phyloP scores from a whole-genome alignment of 2,329 filamentous ascomycete species.

The Botrytis medusae region DNA sequence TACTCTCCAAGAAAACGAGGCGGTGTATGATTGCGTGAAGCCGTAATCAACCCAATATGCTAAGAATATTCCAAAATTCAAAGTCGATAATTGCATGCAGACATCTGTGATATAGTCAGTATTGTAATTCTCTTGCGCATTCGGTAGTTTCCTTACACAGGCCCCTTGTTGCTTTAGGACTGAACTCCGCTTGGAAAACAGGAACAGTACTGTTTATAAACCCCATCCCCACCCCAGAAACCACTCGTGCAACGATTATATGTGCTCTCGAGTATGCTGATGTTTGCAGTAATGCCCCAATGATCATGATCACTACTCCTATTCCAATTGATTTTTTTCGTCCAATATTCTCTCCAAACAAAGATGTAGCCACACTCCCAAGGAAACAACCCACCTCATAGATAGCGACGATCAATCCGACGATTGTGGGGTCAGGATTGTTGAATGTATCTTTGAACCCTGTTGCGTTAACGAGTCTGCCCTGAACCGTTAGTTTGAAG shows the following conservation, averaged over 20 bases:
- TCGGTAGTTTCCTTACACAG: constrained; percentile 27
- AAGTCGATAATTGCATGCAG: constrained; percentile 49
- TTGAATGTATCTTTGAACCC: constrained; percentile 46
- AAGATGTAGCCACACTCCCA: constrained; percentile 48
- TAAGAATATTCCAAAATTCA: constrained; percentile 57
- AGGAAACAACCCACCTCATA: constrained; percentile 53
- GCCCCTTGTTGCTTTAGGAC: constrained; percentile 43
- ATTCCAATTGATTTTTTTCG: constrained; percentile 55
- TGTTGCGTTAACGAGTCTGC: constrained; percentile 40
- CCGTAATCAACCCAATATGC: constrained; percentile 62
- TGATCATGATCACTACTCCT: constrained; percentile 56
- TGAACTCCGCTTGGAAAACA: constrained; percentile 54
- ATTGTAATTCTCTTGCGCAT: background rate
- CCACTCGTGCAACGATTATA: constrained; percentile 51
- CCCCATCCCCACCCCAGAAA: constrained; percentile 52
- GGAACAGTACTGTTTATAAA: constrained; percentile 48
- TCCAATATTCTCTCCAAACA: constrained; percentile 54
- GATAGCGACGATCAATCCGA: constrained; percentile 50
- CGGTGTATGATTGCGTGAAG: constrained; percentile 51
- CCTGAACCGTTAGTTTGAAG: background rate
- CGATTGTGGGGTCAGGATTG: constrained; percentile 44
- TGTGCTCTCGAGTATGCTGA: constrained; percentile 48
- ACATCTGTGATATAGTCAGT: constrained; percentile 39
- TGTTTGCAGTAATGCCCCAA: constrained; percentile 51
- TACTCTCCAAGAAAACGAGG: constrained; percentile 55